Evolutionary conservation across 148 eudicot species (phyloP).

Genomic region (Vaccinium macrocarpon): DNA sequence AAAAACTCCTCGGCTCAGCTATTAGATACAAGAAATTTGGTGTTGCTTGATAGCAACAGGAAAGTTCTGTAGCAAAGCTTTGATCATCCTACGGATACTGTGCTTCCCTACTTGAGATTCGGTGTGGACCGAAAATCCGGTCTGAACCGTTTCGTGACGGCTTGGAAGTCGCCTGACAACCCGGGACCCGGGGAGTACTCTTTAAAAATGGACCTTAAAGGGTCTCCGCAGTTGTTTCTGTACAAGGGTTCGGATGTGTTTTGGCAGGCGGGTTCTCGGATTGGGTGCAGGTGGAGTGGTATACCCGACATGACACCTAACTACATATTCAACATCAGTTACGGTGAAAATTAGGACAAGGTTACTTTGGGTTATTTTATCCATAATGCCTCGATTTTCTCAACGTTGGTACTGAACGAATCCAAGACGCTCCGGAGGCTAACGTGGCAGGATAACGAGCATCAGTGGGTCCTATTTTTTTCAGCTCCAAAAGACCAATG

Average conservation of each 20-base stretch:
- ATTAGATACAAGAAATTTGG: conserved; percentile 40
- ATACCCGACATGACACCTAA: background rate
- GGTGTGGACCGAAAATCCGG: conserved; percentile 40
- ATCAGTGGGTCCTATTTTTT: background rate
- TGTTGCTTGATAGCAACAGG: conserved; percentile 17
- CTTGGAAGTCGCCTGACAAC: conserved; percentile 22
- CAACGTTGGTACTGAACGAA: conserved; percentile 5
- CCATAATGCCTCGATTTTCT: background rate
- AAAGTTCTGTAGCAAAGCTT: conserved; percentile 49
- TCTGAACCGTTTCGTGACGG: conserved; percentile 18
- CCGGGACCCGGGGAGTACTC: conserved; percentile 18
- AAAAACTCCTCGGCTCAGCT: conserved; percentile 25
- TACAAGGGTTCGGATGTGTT: background rate
- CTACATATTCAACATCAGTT: background rate
- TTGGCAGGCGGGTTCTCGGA: conserved; percentile 27
- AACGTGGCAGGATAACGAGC: conserved; percentile 32
- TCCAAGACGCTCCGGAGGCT: background rate
- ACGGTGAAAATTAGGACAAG: conserved; percentile 1
- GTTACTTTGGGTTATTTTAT: background rate
- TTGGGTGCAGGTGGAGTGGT: conserved; percentile 18
- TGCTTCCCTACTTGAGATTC: conserved; percentile 42
- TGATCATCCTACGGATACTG: conserved; percentile 43
- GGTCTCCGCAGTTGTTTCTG: conserved; percentile 9
- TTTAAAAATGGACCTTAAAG: background rate
- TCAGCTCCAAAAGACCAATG: conserved; percentile 44